Evolutionary conservation across 371 early-diverging fungal species (phyloP), one percentile per base, ranked within the genome.

Genomic region (Amoeboaphelidium protococcarum): DNA sequence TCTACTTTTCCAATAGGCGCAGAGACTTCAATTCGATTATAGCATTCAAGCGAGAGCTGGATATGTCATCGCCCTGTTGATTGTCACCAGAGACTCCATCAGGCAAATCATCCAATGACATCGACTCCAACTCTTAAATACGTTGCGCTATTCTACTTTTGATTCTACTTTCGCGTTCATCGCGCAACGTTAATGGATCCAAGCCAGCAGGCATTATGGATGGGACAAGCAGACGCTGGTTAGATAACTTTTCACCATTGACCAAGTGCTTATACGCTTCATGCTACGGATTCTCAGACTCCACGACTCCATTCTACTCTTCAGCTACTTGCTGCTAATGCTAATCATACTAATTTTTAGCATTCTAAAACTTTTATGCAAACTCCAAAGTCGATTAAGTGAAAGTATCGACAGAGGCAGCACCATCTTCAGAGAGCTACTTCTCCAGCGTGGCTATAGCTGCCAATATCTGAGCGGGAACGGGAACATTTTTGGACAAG

Each of bases 1-100:
- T 63, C 58, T 90, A 89, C 52, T 74, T 71, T 41, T 78, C 74
- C 26, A 76, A 56, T 42, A 92, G 59, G 26, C 71, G 64, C 19
- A 90, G 62, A 1, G 76, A 53, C 56, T 81, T 81, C 42, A 87
- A 56, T 58, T 87, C 82, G 44, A 89, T 78, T 24, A 88, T 54
- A 3, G 80, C 75, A 44, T 68, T 65, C 2, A 89, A 50, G 61
- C 73, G 78, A 48, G 56, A 13, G 37, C 48, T 46, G 12, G 59
- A 54, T 16, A 49, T 44, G n/a, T 42, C 49, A 13, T 52, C 50
- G 37, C 21, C 24, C 2, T 42, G 19, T 4, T 19, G n/a, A 44
- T 44, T 44, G 1, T 44, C 23, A 25, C 23, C n/a, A 16, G 65
- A 10, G 41, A 41, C 22, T 37, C 51, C 48, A 13, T 49, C 25